Conservation (phyloP, 345 rosid species). For the Citrus maxima region DNA sequence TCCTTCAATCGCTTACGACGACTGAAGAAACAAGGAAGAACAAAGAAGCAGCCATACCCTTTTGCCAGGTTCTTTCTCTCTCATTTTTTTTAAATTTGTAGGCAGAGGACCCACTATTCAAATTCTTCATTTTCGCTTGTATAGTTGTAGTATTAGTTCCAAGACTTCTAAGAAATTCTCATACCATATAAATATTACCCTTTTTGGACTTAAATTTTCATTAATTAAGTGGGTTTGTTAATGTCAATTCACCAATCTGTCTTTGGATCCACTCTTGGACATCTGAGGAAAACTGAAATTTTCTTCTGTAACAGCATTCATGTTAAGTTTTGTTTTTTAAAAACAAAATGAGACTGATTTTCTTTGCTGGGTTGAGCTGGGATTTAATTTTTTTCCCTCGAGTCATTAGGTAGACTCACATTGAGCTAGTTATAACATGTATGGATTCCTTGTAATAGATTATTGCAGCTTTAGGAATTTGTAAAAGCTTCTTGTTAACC, state of each 20-base stretch:
- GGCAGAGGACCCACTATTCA: not conserved
- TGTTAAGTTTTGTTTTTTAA: not conserved
- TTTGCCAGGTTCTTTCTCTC: not conserved
- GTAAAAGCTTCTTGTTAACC: not conserved
- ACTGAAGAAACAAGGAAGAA: not conserved
- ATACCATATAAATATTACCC: not conserved
- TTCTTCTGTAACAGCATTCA: not conserved
- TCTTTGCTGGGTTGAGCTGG: not conserved
- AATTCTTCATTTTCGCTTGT: not conserved
- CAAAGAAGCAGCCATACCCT: not conserved
- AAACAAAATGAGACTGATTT: not conserved
- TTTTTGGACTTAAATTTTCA: not conserved
- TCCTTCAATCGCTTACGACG: not conserved
- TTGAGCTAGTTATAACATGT: not conserved
- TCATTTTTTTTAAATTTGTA: not conserved
- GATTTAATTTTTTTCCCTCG: no score
- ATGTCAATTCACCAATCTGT: not conserved
- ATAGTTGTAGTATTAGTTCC: not conserved
- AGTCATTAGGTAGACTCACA: not conserved
- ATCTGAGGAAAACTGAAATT: not conserved
- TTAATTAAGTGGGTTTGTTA: not conserved
- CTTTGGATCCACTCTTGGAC: constrained; percentile 1
- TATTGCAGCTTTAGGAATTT: not conserved
- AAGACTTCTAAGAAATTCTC: not conserved
- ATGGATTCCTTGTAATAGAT: not conserved